Evolutionary conservation across 495 filamentous ascomycete species (phyloP), one percentile per base, ranked within the genome.

Genomic region (Podospora pseudocomata): DNA sequence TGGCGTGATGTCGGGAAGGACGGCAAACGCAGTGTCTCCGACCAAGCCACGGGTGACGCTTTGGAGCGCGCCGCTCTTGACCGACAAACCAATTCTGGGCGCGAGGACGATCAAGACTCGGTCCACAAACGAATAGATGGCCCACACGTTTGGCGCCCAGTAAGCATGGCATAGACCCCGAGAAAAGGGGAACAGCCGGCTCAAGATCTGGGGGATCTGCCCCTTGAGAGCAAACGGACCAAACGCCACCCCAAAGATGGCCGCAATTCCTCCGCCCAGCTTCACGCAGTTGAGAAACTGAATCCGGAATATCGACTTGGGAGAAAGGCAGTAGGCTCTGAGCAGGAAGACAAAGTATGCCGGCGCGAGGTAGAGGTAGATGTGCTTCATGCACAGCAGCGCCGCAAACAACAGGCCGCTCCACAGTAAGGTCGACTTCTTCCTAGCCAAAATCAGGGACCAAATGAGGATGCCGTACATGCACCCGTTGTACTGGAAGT

Each of bases 401-500:
- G 83, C 83, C 4, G 94, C 94, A 71, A 99, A 99, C 1, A 92
- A 72, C 4, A 96, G 81, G 1, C 92, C 94, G 62, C 92, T 93
- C 58, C 80, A 78, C 9, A 98, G 87, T 15, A 94, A 82, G 0
- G 90, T 91, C 4, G 91, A 91, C 68, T 86, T 87, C 64, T 90
- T 89, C 53, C 92, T 89, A 2, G 92, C 92, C 65, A 93, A 78
- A 0, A 96, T 90, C 30, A 99, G 82, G 0, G 94, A 97, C 39
- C 93, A 80, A 26, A 97, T 85, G 54, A 99, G 79, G 44, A 98
- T 80, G 18, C 95, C 95, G 74, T 97, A 98, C 75, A 99, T 86
- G 79, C 93, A 93, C 63, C 95, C 95, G 79, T 99, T 99, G 82
- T 99, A 98, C 80, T 99, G 95, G 79, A 99, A 99, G 77, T 99